Evolutionary conservation across 306 rosid genomes (phyloP).

Genomic region (Acacia melanoxylon): DNA sequence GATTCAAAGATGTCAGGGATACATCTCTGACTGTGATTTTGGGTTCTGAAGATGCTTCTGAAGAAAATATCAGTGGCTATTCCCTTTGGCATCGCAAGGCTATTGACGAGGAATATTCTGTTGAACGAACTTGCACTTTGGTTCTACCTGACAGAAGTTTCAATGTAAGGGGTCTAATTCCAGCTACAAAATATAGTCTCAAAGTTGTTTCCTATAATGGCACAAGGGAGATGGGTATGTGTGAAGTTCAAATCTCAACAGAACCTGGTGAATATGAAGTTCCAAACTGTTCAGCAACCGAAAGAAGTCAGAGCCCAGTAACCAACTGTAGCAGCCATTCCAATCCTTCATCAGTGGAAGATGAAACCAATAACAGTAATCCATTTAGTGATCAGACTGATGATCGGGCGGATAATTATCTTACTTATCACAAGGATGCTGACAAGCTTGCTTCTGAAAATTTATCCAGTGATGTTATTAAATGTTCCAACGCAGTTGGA

Average conservation of each 20-base stretch:
- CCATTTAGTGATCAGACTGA: constrained; percentile 67
- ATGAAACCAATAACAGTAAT: constrained; percentile 81
- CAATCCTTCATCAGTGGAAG: constrained; percentile 95
- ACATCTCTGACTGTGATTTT: constrained; percentile 69
- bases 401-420: constrained; percentile 60
- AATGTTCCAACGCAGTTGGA: constrained; percentile 41
- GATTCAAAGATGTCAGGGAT: constrained; percentile 70
- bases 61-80: constrained; percentile 49
- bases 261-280: constrained; percentile 57
- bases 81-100: constrained; percentile 81
- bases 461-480: constrained; percentile 51
- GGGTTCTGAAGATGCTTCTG: constrained; percentile 47
- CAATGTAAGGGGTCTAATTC: constrained; percentile 54
- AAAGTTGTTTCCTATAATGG: constrained; percentile 55
- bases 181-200: constrained; percentile 76
- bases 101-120: constrained; percentile 53
- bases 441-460: constrained; percentile 49
- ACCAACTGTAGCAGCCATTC: constrained; percentile 92
- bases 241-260: constrained; percentile 70
- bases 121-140: constrained; percentile 57
- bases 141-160: constrained; percentile 58
- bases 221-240: constrained; percentile 38
- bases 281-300: constrained; percentile 56
- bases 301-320: constrained; percentile 86
- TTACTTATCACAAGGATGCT: constrained; percentile 51